Percentiles rank a stretch among this genome's conserved stretches.
These are phyloP conservation scores for Penicillium verhagenii DNA, from an alignment of 495 filamentous ascomycete genomes.

Conservation along the genomic window DNA sequence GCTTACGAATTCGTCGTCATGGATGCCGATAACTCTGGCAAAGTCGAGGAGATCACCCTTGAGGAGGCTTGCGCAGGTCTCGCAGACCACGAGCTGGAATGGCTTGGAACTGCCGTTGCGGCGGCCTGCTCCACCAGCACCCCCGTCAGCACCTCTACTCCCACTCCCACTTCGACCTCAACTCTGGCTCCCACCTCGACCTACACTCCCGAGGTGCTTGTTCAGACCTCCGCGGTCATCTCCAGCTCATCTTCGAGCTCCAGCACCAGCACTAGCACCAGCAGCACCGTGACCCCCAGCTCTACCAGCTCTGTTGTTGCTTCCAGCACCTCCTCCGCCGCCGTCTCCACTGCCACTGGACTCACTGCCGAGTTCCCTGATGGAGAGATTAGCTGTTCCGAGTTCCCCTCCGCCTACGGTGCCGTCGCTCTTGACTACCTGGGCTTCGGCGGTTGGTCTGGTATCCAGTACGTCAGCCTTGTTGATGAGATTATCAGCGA, in stretches of 20 bases:
- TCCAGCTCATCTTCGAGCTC: constrained; percentile 20
- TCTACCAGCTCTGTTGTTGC: constrained; percentile 18
- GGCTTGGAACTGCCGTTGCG: constrained; percentile 31
- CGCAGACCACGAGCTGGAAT: constrained; percentile 48
- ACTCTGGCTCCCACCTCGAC: constrained; percentile 22
- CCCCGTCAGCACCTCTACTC: constrained; percentile 18
- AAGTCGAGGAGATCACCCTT: constrained; percentile 42
- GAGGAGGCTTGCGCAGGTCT: constrained; percentile 63
- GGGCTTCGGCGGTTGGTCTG: constrained; percentile 71
- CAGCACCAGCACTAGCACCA: constrained; percentile 15
- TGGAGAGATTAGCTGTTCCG: constrained; percentile 65
- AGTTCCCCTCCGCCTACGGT: constrained; percentile 83
- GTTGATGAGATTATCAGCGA: constrained; percentile 48
- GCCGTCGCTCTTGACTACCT: constrained; percentile 69
- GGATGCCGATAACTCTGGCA: constrained; percentile 10
- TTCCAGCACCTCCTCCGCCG: constrained; percentile 13
- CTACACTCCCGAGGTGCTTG: constrained; percentile 30
- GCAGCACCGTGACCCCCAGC: constrained; percentile 13
- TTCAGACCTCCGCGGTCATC: constrained; percentile 20
- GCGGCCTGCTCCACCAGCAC: constrained; percentile 33
- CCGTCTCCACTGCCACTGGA: constrained; percentile 44
- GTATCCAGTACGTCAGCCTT: constrained; percentile 62
- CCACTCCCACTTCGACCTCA: constrained; percentile 20
- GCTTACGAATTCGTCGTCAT: constrained; percentile 59
- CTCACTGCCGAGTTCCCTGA: constrained; percentile 73